Evolutionary conservation across 2,329 filamentous ascomycete genomes (phyloP).

Genomic region (Bipolaris oryzae): DNA sequence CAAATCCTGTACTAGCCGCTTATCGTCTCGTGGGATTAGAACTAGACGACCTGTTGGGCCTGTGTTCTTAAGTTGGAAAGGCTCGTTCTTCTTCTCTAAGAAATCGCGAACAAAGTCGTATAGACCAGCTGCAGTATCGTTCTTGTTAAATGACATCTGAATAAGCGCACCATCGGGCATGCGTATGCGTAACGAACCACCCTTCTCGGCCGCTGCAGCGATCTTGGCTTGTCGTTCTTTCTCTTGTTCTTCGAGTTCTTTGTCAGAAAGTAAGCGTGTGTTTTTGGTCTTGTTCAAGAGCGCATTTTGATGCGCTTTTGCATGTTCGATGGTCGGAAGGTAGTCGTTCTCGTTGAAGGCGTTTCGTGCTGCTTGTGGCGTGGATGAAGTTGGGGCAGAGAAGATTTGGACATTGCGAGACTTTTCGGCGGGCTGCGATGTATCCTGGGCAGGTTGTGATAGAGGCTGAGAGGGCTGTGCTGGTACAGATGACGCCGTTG

Average conservation of each 20-base stretch:
- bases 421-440: slow-evolving; percentile 22
- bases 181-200: slow-evolving; percentile 77
- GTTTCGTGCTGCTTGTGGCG: slow-evolving; percentile 74
- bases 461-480: slow-evolving; percentile 11
- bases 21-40: slow-evolving; percentile 52
- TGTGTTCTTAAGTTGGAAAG: slow-evolving; percentile 74
- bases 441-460: not conserved
- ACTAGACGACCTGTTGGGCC: slow-evolving; percentile 58
- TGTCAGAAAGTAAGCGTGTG: slow-evolving; percentile 79
- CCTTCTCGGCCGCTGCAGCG: slow-evolving; percentile 63
- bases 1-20: slow-evolving; percentile 73
- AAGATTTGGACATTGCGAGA: slow-evolving; percentile 70
- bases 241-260: slow-evolving; percentile 75
- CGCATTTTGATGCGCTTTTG: slow-evolving; percentile 73
- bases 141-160: slow-evolving; percentile 70
- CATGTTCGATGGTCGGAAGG: slow-evolving; percentile 75
- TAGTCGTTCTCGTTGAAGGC: slow-evolving; percentile 76
- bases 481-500: slow-evolving; percentile 24
- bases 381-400: slow-evolving; percentile 74
- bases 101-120: slow-evolving; percentile 76
- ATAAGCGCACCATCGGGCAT: slow-evolving; percentile 86
- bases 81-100: slow-evolving; percentile 67
- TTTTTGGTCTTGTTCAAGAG: slow-evolving; percentile 70
- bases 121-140: slow-evolving; percentile 72
- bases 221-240: slow-evolving; percentile 69